Conservation (phyloP, 495 filamentous ascomycete species). For the Schizothecium vesticola region DNA sequence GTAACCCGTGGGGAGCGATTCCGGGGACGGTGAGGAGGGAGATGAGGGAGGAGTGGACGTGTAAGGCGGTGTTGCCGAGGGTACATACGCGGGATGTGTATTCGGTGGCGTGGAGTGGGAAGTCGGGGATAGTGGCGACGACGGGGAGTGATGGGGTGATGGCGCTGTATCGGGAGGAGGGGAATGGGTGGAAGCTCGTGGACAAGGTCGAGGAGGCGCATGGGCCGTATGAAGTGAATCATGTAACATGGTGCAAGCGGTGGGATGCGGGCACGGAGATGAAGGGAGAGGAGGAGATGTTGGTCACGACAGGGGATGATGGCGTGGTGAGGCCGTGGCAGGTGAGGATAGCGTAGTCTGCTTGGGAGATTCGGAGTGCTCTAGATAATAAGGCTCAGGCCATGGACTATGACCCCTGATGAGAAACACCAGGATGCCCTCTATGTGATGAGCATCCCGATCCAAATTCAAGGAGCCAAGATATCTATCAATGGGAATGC, state of each 20-base stretch:
- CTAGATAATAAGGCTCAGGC: not conserved
- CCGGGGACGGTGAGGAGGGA: conserved; percentile 77
- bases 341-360: conserved; percentile 21
- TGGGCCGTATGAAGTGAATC: conserved; percentile 89
- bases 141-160: conserved; percentile 82
- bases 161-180: conserved; percentile 67
- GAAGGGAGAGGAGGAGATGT: conserved; percentile 59
- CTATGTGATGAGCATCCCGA: not conserved
- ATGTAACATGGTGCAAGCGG: conserved; percentile 70
- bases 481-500: not conserved
- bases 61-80: conserved; percentile 63
- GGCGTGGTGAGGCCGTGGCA: conserved; percentile 70
- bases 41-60: conserved; percentile 75
- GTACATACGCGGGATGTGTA: conserved; percentile 79
- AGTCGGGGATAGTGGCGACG: conserved; percentile 69
- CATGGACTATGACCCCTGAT: not conserved
- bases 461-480: not conserved
- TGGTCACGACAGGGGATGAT: conserved; percentile 78
- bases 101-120: conserved; percentile 70
- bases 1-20: conserved; percentile 42
- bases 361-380: not conserved
- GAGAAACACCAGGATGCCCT: not conserved
- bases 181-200: conserved; percentile 61
- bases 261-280: conserved; percentile 48
- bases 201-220: conserved; percentile 66